These are phyloP conservation scores for Ceratobasidium sp. DNA, from an alignment of 1,284 basidiomycete species.

Conservation along the genomic window DNA sequence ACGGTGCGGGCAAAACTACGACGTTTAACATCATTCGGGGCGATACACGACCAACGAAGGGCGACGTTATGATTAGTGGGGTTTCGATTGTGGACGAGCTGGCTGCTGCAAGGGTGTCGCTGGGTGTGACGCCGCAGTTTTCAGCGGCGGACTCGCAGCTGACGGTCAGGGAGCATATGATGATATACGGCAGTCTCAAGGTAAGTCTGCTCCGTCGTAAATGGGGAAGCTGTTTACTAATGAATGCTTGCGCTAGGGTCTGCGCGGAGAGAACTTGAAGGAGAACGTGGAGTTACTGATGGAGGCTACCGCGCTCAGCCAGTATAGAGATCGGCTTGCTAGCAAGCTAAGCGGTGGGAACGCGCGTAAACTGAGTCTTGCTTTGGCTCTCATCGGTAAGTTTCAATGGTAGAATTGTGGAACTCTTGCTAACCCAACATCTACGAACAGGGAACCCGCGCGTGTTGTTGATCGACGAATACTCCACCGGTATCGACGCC, in stretches of 20 bases:
- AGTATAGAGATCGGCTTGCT: slow-evolving; percentile 77
- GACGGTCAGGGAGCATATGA: slow-evolving; percentile 80
- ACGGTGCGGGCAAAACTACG: slow-evolving; percentile 84
- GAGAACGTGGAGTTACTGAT: slow-evolving; percentile 73
- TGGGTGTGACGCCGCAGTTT: slow-evolving; percentile 86
- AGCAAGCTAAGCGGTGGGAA: slow-evolving; percentile 83
- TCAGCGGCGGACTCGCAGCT: slow-evolving; percentile 83
- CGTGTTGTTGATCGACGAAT: slow-evolving; percentile 85
- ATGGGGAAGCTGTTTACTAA: slow-evolving; percentile 52
- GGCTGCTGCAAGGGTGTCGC: slow-evolving; percentile 70
- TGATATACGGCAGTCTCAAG: slow-evolving; percentile 58
- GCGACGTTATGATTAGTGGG: slow-evolving; percentile 75
- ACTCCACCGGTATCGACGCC: slow-evolving; percentile 84
- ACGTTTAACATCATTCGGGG: slow-evolving; percentile 82
- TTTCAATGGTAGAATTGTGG: no score
- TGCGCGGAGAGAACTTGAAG: slow-evolving; percentile 66
- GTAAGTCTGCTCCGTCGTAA: not conserved
- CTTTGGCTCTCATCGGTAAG: slow-evolving; percentile 80
- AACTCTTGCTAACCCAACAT: not conserved
- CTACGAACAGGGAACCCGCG: slow-evolving; percentile 72
- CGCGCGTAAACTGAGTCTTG: slow-evolving; percentile 81
- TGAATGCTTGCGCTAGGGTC: slow-evolving; percentile 64
- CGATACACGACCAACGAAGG: slow-evolving; percentile 70
- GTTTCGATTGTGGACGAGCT: slow-evolving; percentile 73
- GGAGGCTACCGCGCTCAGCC: slow-evolving; percentile 67